Conservation (phyloP, 768 basidiomycete species). For the Kwoniella bestiolae region DNA sequence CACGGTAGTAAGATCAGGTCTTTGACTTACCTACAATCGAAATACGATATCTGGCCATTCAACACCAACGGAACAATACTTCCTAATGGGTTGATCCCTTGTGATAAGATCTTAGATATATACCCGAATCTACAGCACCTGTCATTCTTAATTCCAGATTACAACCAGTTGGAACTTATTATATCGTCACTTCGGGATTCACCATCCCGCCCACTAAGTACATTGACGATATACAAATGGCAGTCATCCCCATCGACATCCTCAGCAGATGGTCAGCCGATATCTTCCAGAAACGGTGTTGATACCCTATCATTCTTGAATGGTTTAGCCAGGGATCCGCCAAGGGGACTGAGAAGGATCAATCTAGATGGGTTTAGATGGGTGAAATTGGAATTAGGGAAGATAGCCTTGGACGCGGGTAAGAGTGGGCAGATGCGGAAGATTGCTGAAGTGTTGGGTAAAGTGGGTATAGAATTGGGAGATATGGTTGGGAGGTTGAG, state of each 20-base stretch:
- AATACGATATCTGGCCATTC: slow-evolving; percentile 45
- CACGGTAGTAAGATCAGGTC: slow-evolving; percentile 48
- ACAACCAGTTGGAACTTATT: slow-evolving; percentile 22
- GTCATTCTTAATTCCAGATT: slow-evolving; percentile 33
- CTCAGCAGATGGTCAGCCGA: neutral
- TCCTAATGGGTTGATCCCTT: slow-evolving; percentile 26
- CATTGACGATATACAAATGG: slow-evolving; percentile 45
- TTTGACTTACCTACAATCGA: slow-evolving; percentile 42
- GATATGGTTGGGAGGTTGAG: slow-evolving; percentile 49
- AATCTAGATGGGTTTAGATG: slow-evolving; percentile 47
- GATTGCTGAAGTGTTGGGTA: slow-evolving; percentile 33
- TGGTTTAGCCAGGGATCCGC: slow-evolving; percentile 7
- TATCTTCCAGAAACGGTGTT: no score
- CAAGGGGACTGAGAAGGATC: slow-evolving; percentile 29
- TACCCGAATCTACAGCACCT: slow-evolving; percentile 43
- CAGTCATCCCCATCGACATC: slow-evolving; percentile 6
- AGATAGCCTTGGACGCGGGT: slow-evolving; percentile 47
- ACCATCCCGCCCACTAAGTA: slow-evolving; percentile 36
- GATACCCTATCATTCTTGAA: slow-evolving; percentile 23
- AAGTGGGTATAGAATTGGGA: slow-evolving; percentile 35
- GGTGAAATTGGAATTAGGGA: slow-evolving; percentile 42
- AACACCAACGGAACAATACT: neutral
- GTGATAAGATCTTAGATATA: slow-evolving; percentile 33
- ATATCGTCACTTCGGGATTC: neutral
- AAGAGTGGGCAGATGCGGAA: slow-evolving; percentile 47